Conservation (phyloP, 1,284 basidiomycete species). For the Takashimella tepidaria region DNA sequence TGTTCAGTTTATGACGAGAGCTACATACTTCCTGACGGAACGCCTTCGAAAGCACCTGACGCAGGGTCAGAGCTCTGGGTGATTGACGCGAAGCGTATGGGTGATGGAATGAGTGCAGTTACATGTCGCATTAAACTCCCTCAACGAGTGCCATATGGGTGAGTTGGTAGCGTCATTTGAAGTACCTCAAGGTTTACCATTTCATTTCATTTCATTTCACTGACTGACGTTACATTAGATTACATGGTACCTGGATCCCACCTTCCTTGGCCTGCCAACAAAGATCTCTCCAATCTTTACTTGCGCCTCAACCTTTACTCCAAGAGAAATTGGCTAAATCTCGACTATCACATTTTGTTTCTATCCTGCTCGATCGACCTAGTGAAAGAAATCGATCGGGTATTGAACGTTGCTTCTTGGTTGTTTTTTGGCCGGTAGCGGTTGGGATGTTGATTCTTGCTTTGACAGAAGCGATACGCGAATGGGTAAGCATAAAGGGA, state of each 20-base stretch:
- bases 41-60: slow-evolving; percentile 35
- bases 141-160: slow-evolving; percentile 47
- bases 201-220: background rate
- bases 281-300: slow-evolving; percentile 10
- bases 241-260: slow-evolving; percentile 38
- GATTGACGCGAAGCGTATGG: slow-evolving; percentile 47
- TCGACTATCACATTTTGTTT: slow-evolving; percentile 29
- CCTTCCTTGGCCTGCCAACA: slow-evolving; percentile 19
- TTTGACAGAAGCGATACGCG: slow-evolving; percentile 4
- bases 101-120: slow-evolving; percentile 41
- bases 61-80: slow-evolving; percentile 50
- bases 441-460: slow-evolving; percentile 22
- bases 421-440: slow-evolving; percentile 24
- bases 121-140: slow-evolving; percentile 49
- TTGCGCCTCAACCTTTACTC: slow-evolving; percentile 23
- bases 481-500: too few relatives aligned
- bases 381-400: slow-evolving; percentile 16
- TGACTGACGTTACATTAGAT: slow-evolving; percentile 9
- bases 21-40: slow-evolving; percentile 42
- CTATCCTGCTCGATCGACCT: slow-evolving; percentile 31
- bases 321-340: slow-evolving; percentile 31
- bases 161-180: slow-evolving; percentile 4
- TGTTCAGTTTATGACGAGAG: slow-evolving; percentile 49
- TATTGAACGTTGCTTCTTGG: slow-evolving; percentile 22
- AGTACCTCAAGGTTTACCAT: background rate